phyloP scores from a whole-genome alignment of 768 basidiomycete species.

The Trametes coccinea region DNA sequence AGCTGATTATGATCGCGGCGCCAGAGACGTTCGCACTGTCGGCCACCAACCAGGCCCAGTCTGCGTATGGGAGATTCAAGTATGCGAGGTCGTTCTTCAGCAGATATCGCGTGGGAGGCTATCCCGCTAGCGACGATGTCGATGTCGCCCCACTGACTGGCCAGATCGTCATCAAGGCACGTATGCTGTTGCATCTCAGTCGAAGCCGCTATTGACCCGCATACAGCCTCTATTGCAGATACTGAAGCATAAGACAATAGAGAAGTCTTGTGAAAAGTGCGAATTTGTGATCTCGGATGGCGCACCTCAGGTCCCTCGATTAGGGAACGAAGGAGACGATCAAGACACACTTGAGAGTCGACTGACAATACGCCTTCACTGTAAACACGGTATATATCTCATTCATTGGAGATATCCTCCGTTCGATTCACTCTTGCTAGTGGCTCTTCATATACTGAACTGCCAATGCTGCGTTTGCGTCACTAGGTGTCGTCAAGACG shows the following conservation, averaged over 20 bases:
- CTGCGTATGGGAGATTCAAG: slow-evolving; percentile 80
- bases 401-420: not conserved
- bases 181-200: not conserved
- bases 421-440: not conserved
- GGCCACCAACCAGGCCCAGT: slow-evolving; percentile 76
- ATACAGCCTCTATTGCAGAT: slow-evolving; percentile 66
- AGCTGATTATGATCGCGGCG: slow-evolving; percentile 68
- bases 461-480: not conserved
- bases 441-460: slow-evolving; percentile 8
- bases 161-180: slow-evolving; percentile 70
- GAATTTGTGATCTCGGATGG: slow-evolving; percentile 69
- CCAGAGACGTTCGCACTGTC: slow-evolving; percentile 63
- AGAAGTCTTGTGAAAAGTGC: slow-evolving; percentile 76
- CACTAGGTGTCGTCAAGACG: slow-evolving; percentile 75
- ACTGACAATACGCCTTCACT: slow-evolving; percentile 70
- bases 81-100: slow-evolving; percentile 71
- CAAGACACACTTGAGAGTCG: slow-evolving; percentile 68
- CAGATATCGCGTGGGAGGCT: slow-evolving; percentile 50
- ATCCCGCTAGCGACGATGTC: slow-evolving; percentile 21
- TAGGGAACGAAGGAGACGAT: slow-evolving; percentile 41
- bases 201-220: not conserved
- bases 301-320: slow-evolving; percentile 24
- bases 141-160: slow-evolving; percentile 51
- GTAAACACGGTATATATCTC: slow-evolving; percentile 69
- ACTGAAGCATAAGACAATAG: slow-evolving; percentile 69